Percentiles rank a stretch among this genome's conserved stretches.
phyloP scores from a whole-genome alignment of 106 monocot genomes.

The Chionographis japonica region DNA sequence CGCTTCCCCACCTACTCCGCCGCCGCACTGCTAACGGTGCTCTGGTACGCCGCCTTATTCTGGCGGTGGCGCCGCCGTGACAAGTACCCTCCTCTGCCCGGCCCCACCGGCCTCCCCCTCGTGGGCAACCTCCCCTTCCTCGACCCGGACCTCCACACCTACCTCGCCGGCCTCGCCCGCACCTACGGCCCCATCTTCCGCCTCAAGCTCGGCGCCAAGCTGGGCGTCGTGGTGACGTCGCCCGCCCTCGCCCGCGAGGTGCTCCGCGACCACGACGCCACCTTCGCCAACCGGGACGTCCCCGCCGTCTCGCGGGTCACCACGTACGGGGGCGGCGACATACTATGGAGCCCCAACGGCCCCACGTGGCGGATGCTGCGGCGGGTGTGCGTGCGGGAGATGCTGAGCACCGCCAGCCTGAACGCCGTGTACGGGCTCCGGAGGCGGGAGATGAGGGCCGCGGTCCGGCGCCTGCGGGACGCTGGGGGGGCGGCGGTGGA shows the following conservation, averaged over 20 bases:
- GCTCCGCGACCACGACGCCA: conserved; percentile 7
- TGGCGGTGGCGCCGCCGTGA: no score
- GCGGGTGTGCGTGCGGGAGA: not conserved
- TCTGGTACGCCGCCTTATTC: no score
- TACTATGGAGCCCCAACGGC: conserved; percentile 1
- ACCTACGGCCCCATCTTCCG: conserved; percentile 7
- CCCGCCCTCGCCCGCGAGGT: conserved; percentile 1
- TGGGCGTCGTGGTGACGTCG: conserved; percentile 4
- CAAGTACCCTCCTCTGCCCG: not conserved
- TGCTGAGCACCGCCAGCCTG: not conserved
- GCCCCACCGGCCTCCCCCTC: conserved; percentile 6
- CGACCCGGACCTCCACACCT: not conserved
- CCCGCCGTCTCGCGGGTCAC: not conserved
- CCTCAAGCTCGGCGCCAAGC: conserved; percentile 6
- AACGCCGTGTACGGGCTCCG: no score
- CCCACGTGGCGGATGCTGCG: conserved; percentile 3
- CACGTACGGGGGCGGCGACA: not conserved
- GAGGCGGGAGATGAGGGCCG: no score
- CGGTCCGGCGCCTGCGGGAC: not conserved
- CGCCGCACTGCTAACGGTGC: no score
- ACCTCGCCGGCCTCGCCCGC: not conserved
- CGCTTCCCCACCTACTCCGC: no score
- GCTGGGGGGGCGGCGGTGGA: not conserved
- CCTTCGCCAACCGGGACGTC: conserved; percentile 9
- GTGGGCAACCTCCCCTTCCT: conserved; percentile 15